Percentiles rank a stretch among this genome's conserved stretches.
Evolutionary conservation across 2,329 filamentous ascomycete species (phyloP).

Genomic region (Beauveria varroae): DNA sequence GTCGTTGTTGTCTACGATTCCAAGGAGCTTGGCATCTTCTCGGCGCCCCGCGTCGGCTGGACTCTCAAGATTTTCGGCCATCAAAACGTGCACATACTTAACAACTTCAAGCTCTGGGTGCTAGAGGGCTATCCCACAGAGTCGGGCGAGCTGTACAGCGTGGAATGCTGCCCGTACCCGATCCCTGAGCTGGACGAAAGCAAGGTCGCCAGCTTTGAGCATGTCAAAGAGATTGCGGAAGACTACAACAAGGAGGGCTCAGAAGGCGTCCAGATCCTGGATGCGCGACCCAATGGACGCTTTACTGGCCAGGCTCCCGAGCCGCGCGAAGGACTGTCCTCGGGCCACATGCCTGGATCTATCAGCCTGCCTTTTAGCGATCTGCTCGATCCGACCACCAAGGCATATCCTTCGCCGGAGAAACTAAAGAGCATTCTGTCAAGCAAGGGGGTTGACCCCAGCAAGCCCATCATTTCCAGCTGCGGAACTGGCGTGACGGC

Average conservation of each 20-base stretch:
- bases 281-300: constrained; percentile 72
- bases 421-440: constrained; percentile 71
- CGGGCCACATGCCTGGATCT: constrained; percentile 86
- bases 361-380: constrained; percentile 74
- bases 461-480: constrained; percentile 74
- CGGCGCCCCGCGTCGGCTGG: constrained; percentile 89
- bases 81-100: constrained; percentile 76
- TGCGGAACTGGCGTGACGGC: constrained; percentile 95
- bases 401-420: constrained; percentile 65
- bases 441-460: constrained; percentile 69
- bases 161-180: constrained; percentile 57
- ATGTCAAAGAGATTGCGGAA: constrained; percentile 68
- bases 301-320: constrained; percentile 81
- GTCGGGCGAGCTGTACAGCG: constrained; percentile 63
- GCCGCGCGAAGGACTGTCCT: constrained; percentile 76
- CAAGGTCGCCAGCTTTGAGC: constrained; percentile 73
- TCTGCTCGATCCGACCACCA: constrained; percentile 75
- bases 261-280: constrained; percentile 79
- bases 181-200: constrained; percentile 52
- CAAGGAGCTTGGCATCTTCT: constrained; percentile 87
- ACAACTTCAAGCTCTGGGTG: constrained; percentile 95
- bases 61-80: constrained; percentile 89
- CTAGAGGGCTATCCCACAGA: constrained; percentile 76
- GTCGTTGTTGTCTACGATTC: constrained; percentile 91
- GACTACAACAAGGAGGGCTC: constrained; percentile 76